Evolutionary conservation across 306 rosid genomes (phyloP), one percentile per base, ranked within the genome.

Genomic region (Carpinus viminea): DNA sequence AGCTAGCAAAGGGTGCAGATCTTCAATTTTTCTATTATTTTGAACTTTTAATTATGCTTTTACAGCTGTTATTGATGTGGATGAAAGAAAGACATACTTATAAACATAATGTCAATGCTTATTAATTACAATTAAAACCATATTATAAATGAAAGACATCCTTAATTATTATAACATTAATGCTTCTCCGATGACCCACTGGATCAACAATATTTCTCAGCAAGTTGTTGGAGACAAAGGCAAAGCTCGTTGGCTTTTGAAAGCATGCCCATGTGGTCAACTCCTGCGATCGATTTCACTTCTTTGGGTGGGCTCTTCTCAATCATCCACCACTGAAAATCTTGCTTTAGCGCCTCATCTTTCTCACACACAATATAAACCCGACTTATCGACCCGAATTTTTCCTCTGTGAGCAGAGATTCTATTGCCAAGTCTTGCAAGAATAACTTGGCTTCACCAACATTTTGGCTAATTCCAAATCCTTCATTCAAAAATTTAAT

Each of bases 311-410:
- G 85, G 6, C 83, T 65, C 70, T 85, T 89, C 53, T 84, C 80
- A 18, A 91, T 81, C 89, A 84, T 84, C 93, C 91, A 89, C 16
- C 68, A 31, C 57, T 91, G 88, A 76, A 10, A 74, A 9, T 69
- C 85, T 28, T 21, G 7, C 0, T 87, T 74, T 60, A 82, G 43
- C 21, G 11, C 24, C 47, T 78, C 12, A 34, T 91, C 96, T 51
- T 79, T 80, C 1, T 70, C 62, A 4, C 68, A 43, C 46, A 85
- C 72, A 43, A 78, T 68, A 48, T 11, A 88, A 47, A 70, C 84
- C 28, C 79, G 48, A 3, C 81, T 69, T 31, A 87, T 86, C 0
- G 89, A 89, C 6, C 80, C 91, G 57, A 84, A 89, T 26, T 74
- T 70, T 20, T 83, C 81, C 21, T 74, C 8, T 0, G 93, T 47